These are phyloP conservation scores for Quercus wislizeni DNA, from an alignment of 306 rosid genomes.

Conservation along the genomic window DNA sequence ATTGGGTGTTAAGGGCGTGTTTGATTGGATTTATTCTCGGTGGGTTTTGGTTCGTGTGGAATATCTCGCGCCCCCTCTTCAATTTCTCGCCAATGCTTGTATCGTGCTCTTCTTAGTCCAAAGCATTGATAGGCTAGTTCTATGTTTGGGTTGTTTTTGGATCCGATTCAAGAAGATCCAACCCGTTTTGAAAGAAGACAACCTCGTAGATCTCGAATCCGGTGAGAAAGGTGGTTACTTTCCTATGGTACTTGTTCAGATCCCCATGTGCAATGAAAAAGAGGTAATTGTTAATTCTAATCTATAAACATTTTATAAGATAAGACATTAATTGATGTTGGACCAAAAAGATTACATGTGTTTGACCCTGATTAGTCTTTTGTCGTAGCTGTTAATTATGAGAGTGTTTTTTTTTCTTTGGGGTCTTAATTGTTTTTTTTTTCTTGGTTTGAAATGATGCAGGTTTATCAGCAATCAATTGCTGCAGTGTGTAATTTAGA, in stretches of 20 bases:
- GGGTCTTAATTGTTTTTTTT: background rate
- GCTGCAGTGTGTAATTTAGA: constrained; percentile 80
- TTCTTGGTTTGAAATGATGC: constrained; percentile 6
- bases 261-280: constrained; percentile 95
- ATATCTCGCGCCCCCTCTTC: constrained; percentile 85
- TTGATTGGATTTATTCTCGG: constrained; percentile 56
- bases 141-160: constrained; percentile 91
- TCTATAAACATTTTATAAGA: too few relatives aligned
- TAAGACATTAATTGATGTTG: too few relatives aligned
- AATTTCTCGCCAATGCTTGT: constrained; percentile 70
- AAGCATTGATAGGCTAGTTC: constrained; percentile 73
- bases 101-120: constrained; percentile 69
- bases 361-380: too few relatives aligned
- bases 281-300: constrained; percentile 44
- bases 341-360: too few relatives aligned
- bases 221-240: constrained; percentile 60
- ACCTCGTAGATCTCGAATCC: constrained; percentile 59
- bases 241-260: constrained; percentile 92
- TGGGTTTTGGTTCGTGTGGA: constrained; percentile 72
- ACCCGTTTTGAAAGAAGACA: constrained; percentile 55
- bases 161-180: constrained; percentile 70
- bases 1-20: constrained; percentile 50
- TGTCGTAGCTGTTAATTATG: background rate
- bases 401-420: background rate
- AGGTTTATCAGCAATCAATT: constrained; percentile 93